Evolutionary conservation across 192 early-diverging fungal species (phyloP).

Genomic region (Coemansia sp.): DNA sequence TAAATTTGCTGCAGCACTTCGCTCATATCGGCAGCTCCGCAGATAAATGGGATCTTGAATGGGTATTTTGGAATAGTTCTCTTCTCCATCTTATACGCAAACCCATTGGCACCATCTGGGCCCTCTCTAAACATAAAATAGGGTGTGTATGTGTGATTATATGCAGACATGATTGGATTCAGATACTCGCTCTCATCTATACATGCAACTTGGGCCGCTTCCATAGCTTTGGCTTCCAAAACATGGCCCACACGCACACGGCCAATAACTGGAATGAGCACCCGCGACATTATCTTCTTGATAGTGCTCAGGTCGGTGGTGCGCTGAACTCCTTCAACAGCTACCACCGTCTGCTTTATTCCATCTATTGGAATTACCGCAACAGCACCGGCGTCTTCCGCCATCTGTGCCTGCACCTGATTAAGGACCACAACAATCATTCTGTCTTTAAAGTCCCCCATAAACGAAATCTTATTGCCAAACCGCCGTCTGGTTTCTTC

Average conservation of each 20-base stretch:
- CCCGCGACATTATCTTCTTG: conserved; percentile 82
- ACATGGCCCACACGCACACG: conserved; percentile 95
- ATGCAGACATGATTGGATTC: not conserved
- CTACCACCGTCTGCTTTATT: too few relatives aligned
- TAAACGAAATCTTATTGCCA: too few relatives aligned
- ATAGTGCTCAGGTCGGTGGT: conserved; percentile 53
- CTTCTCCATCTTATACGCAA: not conserved
- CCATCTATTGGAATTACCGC: too few relatives aligned
- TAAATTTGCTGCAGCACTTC: not conserved
- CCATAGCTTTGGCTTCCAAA: conserved; percentile 79
- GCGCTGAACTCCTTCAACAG: too few relatives aligned
- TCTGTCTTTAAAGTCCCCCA: too few relatives aligned
- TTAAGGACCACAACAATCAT: too few relatives aligned
- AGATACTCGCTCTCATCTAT: conserved; percentile 22
- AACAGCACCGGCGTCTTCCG: too few relatives aligned
- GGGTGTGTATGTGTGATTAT: not conserved
- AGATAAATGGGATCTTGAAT: not conserved
- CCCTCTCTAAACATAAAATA: not conserved
- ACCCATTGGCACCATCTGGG: not conserved
- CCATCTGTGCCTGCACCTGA: too few relatives aligned
- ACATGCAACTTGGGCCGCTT: conserved; percentile 1
- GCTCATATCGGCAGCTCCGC: not conserved
- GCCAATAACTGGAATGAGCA: conserved; percentile 96
- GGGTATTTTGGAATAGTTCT: not conserved
- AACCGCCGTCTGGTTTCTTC: too few relatives aligned